A percentile compares a stretch with the other conserved stretches of the same genome.
Evolutionary conservation across 2,329 filamentous ascomycete genomes (phyloP).

Genomic region (Penicillium brasilianum): DNA sequence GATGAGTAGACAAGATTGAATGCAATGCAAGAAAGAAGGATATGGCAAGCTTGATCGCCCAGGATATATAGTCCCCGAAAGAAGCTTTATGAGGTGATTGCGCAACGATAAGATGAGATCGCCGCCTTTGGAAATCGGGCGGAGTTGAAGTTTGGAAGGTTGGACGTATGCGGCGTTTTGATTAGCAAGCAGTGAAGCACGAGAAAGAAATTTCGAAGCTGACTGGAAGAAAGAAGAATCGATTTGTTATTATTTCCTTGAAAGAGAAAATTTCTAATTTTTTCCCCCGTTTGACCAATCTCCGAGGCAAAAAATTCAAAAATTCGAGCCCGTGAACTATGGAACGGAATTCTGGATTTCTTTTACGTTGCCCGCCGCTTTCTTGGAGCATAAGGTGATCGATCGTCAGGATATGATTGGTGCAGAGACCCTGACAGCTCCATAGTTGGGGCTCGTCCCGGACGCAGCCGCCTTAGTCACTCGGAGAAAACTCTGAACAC

Average conservation of each 20-base stretch:
- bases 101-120: constrained; percentile 23
- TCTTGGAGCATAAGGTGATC: constrained; percentile 27
- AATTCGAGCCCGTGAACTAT: constrained; percentile 15
- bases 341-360: constrained; percentile 25
- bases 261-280: background rate
- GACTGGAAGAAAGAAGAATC: constrained; percentile 12
- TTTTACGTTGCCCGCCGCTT: constrained; percentile 35
- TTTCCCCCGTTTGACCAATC: background rate
- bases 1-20: background rate
- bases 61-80: background rate
- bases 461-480: constrained; percentile 13
- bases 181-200: constrained; percentile 24
- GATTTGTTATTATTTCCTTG: constrained; percentile 4
- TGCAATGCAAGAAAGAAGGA: constrained; percentile 15
- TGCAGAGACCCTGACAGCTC: constrained; percentile 18
- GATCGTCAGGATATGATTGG: constrained; percentile 26
- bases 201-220: background rate
- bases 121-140: constrained; percentile 19
- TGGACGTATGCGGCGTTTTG: constrained; percentile 7
- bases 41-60: background rate
- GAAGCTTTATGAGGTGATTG: constrained; percentile 20
- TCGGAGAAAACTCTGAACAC: constrained; percentile 26
- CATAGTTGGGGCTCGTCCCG: constrained; percentile 23
- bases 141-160: background rate
- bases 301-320: constrained; percentile 20